A percentile compares a stretch with the other conserved stretches of the same genome.
Conservation (phyloP, 2,329 filamentous ascomycete genomes). For the Fusarium nelsonii region DNA sequence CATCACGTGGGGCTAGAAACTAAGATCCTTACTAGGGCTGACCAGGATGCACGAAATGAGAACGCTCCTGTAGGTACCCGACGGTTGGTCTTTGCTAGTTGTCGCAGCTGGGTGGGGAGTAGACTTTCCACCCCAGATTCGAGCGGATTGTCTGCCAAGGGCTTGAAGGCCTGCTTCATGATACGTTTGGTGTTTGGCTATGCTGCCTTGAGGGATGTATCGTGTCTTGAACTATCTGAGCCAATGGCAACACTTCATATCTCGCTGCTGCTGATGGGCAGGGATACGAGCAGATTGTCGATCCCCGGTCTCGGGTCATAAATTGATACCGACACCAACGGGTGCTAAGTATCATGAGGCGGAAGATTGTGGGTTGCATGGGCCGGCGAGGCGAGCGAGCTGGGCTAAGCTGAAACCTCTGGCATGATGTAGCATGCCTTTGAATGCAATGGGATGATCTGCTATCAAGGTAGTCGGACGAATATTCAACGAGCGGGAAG, state of each 20-base stretch:
- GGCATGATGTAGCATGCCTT: background rate
- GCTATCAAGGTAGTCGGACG: slow-evolving; percentile 9
- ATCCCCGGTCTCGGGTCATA: slow-evolving; percentile 42
- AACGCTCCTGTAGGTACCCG: slow-evolving; percentile 41
- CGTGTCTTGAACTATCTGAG: slow-evolving; percentile 27
- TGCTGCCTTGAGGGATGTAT: slow-evolving; percentile 19
- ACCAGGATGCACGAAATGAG: slow-evolving; percentile 41
- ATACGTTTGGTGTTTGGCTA: slow-evolving; percentile 28
- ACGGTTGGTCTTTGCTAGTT: slow-evolving; percentile 34
- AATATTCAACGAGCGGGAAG: background rate
- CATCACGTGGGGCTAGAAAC: slow-evolving; percentile 37
- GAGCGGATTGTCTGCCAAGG: slow-evolving; percentile 26
- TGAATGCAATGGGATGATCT: slow-evolving; percentile 13
- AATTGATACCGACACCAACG: slow-evolving; percentile 38
- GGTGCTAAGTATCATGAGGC: slow-evolving; percentile 36
- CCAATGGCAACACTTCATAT: slow-evolving; percentile 16
- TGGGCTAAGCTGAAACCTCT: slow-evolving; percentile 1
- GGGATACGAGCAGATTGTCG: slow-evolving; percentile 24
- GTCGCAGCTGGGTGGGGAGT: slow-evolving; percentile 46
- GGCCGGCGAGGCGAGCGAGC: slow-evolving; percentile 11
- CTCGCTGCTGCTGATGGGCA: slow-evolving; percentile 6
- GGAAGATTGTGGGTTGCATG: slow-evolving; percentile 26
- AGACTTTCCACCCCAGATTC: slow-evolving; percentile 44
- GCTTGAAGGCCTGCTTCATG: slow-evolving; percentile 14
- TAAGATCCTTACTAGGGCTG: slow-evolving; percentile 41